Evolutionary conservation across 225 moss, liverwort and hornwort species (phyloP).

Genomic region (Antitrichia curtipendula): DNA sequence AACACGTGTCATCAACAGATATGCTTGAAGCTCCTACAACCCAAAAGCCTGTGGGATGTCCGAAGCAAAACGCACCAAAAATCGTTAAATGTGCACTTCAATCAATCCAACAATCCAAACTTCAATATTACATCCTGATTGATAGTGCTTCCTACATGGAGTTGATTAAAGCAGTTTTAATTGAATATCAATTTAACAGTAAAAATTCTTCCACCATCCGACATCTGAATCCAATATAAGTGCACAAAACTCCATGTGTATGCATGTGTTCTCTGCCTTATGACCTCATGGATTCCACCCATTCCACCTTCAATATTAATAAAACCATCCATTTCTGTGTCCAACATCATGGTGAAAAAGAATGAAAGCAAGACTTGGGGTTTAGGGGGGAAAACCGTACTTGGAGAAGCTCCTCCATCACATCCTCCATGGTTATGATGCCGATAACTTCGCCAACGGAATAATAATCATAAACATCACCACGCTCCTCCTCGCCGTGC

Average conservation of each 20-base stretch:
- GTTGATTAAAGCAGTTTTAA: too few species aligned
- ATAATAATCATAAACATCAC: conserved; percentile 13
- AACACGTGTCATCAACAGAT: neutral
- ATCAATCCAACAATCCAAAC: neutral
- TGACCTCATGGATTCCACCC: neutral
- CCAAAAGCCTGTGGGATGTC: neutral
- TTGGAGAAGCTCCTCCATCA: conserved; percentile 91
- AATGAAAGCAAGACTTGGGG: neutral
- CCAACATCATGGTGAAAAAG: neutral
- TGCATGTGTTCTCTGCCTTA: neutral
- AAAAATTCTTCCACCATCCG: too few species aligned
- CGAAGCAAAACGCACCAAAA: neutral
- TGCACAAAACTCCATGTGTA: neutral
- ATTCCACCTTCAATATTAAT: neutral
- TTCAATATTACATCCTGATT: neutral
- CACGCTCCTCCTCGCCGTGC: neutral
- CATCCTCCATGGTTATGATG: conserved; percentile 88
- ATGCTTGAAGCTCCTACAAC: neutral
- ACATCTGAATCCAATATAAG: neutral
- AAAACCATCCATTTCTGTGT: neutral
- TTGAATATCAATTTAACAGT: neutral
- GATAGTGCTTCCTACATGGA: neutral
- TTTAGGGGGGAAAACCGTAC: conserved; percentile 1
- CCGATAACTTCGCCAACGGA: conserved; percentile 69
- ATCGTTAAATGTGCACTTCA: neutral